Percentiles rank a stretch among this genome's conserved stretches.
Evolutionary conservation across 257 asterid species (phyloP).

Genomic region (Solanum etuberosum): DNA sequence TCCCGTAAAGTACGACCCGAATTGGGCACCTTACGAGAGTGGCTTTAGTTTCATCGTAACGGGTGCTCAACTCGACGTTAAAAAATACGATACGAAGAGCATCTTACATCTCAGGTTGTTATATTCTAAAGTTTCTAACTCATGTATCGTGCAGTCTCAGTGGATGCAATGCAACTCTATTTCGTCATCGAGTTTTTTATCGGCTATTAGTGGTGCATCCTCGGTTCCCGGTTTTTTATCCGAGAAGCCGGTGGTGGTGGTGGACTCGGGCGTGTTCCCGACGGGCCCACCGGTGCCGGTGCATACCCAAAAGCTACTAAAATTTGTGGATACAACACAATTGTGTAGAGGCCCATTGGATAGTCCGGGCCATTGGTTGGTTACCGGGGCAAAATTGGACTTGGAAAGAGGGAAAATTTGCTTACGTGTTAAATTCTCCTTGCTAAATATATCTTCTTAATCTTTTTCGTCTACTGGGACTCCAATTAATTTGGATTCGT

Average conservation of each 20-base stretch:
- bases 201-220: conserved; percentile 35
- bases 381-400: conserved; percentile 71
- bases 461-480: not conserved
- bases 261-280: conserved; percentile 75
- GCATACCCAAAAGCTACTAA: conserved; percentile 41
- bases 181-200: conserved; percentile 35
- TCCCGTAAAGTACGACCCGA: conserved; percentile 51
- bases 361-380: conserved; percentile 91
- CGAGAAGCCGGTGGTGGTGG: conserved; percentile 36
- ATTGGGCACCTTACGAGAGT: conserved; percentile 22
- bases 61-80: conserved; percentile 70
- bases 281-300: conserved; percentile 59
- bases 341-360: conserved; percentile 70
- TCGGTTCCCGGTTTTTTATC: conserved; percentile 13
- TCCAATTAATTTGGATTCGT: not conserved
- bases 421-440: conserved; percentile 63
- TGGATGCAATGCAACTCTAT: conserved; percentile 73
- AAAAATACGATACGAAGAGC: conserved; percentile 20
- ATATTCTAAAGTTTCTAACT: conserved; percentile 32
- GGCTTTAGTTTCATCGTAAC: conserved; percentile 57
- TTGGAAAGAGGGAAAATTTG: conserved; percentile 72
- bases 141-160: conserved; percentile 40
- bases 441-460: conserved; percentile 31
- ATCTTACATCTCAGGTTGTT: conserved; percentile 57
- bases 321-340: conserved; percentile 59